phyloP scores from a whole-genome alignment of 2,329 filamentous ascomycete species.

The Calcarisporium arbuscula region DNA sequence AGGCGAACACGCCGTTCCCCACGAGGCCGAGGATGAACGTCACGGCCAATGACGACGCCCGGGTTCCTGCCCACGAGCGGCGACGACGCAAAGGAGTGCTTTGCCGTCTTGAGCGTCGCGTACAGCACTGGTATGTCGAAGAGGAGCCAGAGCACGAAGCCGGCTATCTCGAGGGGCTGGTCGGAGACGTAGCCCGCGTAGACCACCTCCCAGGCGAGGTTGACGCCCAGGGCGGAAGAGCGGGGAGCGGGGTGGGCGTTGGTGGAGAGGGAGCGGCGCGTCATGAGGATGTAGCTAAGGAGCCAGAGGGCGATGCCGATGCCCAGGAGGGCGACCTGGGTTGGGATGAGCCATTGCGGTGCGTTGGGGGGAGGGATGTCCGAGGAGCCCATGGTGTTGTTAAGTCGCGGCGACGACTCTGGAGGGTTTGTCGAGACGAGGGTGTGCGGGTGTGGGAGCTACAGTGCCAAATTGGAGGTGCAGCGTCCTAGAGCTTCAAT shows the following conservation, averaged over 20 bases:
- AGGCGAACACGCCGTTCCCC: conserved; percentile 35
- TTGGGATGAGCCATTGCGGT: conserved; percentile 30
- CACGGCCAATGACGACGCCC: conserved; percentile 25
- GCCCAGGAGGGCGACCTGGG: conserved; percentile 27
- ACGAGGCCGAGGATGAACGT: conserved; percentile 29
- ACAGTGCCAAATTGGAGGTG: too few relatives aligned
- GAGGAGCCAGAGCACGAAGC: conserved; percentile 42
- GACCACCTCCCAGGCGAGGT: conserved; percentile 47
- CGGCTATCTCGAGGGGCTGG: conserved; percentile 32
- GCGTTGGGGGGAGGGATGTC: conserved; percentile 30
- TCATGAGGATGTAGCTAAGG: conserved; percentile 40
- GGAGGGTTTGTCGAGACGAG: too few relatives aligned
- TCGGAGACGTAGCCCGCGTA: conserved; percentile 42
- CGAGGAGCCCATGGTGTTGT: conserved; percentile 28
- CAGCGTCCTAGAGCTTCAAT: too few relatives aligned
- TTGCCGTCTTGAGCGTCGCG: conserved; percentile 36
- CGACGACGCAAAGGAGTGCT: conserved; percentile 34
- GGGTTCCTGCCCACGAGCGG: conserved; percentile 36
- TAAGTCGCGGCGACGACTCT: too few relatives aligned
- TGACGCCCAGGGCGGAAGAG: conserved; percentile 39
- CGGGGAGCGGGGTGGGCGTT: conserved; percentile 44
- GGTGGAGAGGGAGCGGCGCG: conserved; percentile 36
- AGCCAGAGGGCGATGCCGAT: conserved; percentile 34
- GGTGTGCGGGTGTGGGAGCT: too few relatives aligned
- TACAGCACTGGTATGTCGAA: conserved; percentile 43